Percentiles rank a stretch among this genome's conserved stretches.
Conservation (phyloP, 345 rosid species). For the Euclidium syriacum region DNA sequence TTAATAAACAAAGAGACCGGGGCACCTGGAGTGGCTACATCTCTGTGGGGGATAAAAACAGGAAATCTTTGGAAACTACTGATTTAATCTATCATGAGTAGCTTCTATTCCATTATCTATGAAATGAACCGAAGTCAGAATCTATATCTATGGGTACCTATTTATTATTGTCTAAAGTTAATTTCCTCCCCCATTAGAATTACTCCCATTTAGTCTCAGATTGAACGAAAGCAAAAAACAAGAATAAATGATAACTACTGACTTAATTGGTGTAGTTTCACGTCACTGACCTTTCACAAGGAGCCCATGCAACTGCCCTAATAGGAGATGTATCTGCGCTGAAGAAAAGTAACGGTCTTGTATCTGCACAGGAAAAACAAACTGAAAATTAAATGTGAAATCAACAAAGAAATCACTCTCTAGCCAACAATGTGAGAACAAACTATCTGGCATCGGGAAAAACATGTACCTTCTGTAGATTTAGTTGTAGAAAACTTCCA, state of each 20-base stretch:
- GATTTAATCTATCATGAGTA: neutral
- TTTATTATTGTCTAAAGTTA: neutral
- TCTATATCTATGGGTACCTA: no score
- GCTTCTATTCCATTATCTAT: no score
- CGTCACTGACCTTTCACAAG: conserved; percentile 55
- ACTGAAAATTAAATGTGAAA: neutral
- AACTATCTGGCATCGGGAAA: conserved; percentile 1
- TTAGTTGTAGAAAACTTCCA: conserved; percentile 69
- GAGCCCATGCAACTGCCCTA: conserved; percentile 91
- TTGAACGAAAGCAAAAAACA: neutral
- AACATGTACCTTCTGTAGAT: conserved; percentile 48
- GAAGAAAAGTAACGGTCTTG: conserved; percentile 80
- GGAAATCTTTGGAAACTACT: neutral
- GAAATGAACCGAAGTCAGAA: no score
- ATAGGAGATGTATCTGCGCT: conserved; percentile 80
- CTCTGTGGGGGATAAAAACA: neutral
- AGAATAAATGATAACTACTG: neutral
- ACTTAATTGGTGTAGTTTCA: neutral
- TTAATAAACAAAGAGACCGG: neutral
- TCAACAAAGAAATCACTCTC: conserved; percentile 4
- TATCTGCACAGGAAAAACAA: conserved; percentile 50
- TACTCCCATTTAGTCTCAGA: neutral
- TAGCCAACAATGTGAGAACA: neutral
- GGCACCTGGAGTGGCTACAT: neutral
- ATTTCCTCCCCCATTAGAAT: neutral